These are phyloP conservation scores for Mucor plumbeus DNA, from an alignment of 371 early-diverging fungal species.

Conservation along the genomic window DNA sequence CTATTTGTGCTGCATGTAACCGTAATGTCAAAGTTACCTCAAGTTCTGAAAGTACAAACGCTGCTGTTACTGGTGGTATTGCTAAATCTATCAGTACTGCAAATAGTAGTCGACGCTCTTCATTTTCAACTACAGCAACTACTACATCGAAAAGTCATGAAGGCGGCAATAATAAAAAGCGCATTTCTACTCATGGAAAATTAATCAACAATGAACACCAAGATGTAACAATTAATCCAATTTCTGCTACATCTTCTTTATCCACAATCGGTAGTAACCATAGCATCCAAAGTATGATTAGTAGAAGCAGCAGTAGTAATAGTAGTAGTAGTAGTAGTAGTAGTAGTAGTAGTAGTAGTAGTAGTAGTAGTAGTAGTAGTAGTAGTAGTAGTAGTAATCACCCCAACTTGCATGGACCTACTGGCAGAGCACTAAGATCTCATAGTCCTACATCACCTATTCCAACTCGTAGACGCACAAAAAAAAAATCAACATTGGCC, in stretches of 20 bases:
- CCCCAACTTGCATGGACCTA: background rate
- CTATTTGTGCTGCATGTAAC: slow-evolving; percentile 34
- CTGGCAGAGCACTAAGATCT: background rate
- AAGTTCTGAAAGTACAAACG: slow-evolving; percentile 8
- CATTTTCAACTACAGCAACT: background rate
- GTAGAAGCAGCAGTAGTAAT: background rate
- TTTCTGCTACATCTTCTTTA: background rate
- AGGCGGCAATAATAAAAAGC: background rate
- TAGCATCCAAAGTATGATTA: background rate
- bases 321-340: background rate
- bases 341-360: background rate
- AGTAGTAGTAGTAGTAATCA: background rate
- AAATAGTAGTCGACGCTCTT: slow-evolving; percentile 1
- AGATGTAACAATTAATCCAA: background rate
- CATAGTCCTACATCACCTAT: slow-evolving; percentile 24
- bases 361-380: background rate
- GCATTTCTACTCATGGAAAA: background rate
- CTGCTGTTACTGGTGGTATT: background rate
- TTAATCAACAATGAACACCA: background rate
- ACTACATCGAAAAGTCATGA: background rate
- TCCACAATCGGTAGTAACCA: background rate
- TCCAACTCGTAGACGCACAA: slow-evolving; percentile 5
- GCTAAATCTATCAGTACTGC: background rate
- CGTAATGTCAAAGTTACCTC: slow-evolving; percentile 30
- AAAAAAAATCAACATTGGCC: background rate